Percentiles rank a stretch among this genome's conserved stretches.
phyloP scores from a whole-genome alignment of 2,329 filamentous ascomycete species.

The Talaromyces piceae region DNA sequence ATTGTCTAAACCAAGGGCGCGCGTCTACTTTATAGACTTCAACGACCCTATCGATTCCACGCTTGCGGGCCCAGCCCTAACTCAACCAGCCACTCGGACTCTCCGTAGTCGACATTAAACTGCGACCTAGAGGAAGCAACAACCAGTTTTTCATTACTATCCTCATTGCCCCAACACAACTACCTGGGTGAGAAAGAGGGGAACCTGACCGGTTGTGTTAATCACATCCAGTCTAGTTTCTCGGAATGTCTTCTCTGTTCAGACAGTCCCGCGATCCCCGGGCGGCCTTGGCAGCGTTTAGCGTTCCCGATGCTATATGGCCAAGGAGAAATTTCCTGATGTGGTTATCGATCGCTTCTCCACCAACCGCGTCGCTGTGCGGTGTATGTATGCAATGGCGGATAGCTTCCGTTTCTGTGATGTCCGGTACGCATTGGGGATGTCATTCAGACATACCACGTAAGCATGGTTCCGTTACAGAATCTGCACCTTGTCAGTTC shows the following conservation, averaged over 20 bases:
- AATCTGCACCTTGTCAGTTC: not conserved
- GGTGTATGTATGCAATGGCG: not conserved
- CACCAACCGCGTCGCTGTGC: not conserved
- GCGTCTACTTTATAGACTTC: not conserved
- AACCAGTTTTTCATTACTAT: not conserved
- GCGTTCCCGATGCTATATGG: not conserved
- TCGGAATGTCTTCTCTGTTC: slow-evolving; percentile 8
- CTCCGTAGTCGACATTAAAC: not conserved
- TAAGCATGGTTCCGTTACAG: not conserved
- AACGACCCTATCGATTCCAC: not conserved
- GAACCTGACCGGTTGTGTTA: not conserved
- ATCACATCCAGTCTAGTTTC: slow-evolving; percentile 7
- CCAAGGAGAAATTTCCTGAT: not conserved
- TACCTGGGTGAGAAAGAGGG: not conserved
- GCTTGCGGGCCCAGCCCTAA: not conserved
- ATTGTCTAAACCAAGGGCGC: not conserved
- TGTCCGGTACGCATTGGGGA: not conserved
- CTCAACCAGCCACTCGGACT: not conserved
- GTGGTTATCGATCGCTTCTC: not conserved
- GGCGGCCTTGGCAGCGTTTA: not conserved
- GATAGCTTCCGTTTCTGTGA: not conserved
- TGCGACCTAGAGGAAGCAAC: not conserved
- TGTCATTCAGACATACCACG: not conserved
- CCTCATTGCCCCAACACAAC: not conserved
- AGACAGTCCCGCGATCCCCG: slow-evolving; percentile 3